Evolutionary conservation across 2,329 filamentous ascomycete genomes (phyloP).

Genomic region (Zymoseptoria brevis): DNA sequence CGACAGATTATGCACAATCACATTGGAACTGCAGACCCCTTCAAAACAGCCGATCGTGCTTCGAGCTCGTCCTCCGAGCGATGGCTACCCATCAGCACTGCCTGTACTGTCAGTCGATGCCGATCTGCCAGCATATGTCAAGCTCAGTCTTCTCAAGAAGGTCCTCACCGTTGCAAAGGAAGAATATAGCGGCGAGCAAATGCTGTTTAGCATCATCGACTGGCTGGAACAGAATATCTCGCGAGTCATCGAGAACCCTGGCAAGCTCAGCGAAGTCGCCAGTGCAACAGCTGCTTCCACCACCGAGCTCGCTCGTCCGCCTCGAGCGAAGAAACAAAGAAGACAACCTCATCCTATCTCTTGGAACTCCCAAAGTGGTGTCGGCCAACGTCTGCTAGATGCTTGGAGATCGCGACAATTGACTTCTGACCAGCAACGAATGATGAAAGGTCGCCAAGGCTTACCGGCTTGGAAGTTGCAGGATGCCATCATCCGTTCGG

Average conservation of each 20-base stretch:
- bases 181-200: constrained; percentile 71
- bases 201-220: constrained; percentile 83
- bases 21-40: constrained; percentile 46
- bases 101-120: constrained; percentile 61
- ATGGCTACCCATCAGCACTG: constrained; percentile 60
- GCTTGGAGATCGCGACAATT: constrained; percentile 64
- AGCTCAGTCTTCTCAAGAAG: constrained; percentile 76
- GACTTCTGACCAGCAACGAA: constrained; percentile 59
- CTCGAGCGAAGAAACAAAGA: constrained; percentile 28
- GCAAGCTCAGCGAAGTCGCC: constrained; percentile 74
- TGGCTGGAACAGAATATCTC: constrained; percentile 85
- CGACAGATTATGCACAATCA: constrained; percentile 58
- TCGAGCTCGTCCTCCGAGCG: constrained; percentile 63
- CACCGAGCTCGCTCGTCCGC: constrained; percentile 16
- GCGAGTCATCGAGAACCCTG: constrained; percentile 74
- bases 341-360: constrained; percentile 49
- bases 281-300: constrained; percentile 58
- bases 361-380: constrained; percentile 52
- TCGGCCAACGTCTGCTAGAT: constrained; percentile 51
- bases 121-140: constrained; percentile 80
- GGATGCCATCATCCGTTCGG: constrained; percentile 66
- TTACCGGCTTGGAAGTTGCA: constrained; percentile 83
- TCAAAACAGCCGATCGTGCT: constrained; percentile 41
- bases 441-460: constrained; percentile 63
- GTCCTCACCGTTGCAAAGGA: constrained; percentile 63